A percentile compares a stretch with the other conserved stretches of the same genome.
Evolutionary conservation across 345 rosid genomes (phyloP).

Genomic region (Syzygium aromaticum): DNA sequence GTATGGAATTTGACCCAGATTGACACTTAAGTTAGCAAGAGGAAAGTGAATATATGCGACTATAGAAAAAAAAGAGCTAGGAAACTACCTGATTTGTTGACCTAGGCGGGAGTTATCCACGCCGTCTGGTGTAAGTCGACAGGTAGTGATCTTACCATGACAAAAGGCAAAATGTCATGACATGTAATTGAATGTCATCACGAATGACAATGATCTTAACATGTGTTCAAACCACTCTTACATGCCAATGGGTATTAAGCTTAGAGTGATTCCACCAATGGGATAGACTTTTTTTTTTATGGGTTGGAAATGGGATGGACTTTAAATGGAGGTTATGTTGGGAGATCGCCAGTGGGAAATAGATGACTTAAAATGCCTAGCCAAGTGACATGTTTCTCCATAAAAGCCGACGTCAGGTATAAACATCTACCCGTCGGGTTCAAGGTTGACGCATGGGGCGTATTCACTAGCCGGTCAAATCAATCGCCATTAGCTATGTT

Average conservation of each 20-base stretch:
- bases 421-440: not conserved
- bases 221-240: too few species aligned
- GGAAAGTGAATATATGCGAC: not conserved
- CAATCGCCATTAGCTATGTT: not conserved
- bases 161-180: not conserved
- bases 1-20: not conserved
- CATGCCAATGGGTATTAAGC: too few species aligned
- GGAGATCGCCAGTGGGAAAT: not conserved
- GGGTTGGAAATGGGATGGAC: not conserved
- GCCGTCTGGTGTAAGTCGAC: not conserved
- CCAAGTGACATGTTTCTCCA: not conserved
- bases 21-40: not conserved
- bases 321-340: not conserved
- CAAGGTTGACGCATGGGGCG: not conserved
- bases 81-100: not conserved
- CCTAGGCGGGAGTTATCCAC: not conserved
- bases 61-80: not conserved
- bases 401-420: not conserved
- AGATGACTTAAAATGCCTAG: not conserved
- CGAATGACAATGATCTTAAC: not conserved
- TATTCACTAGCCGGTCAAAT: not conserved
- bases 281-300: not conserved
- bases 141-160: not conserved
- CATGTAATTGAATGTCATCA: too few species aligned
- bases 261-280: too few species aligned